Base-by-base conservation (phyloP, 257 asterid species). In the Nicotiana tabacum region DNA sequence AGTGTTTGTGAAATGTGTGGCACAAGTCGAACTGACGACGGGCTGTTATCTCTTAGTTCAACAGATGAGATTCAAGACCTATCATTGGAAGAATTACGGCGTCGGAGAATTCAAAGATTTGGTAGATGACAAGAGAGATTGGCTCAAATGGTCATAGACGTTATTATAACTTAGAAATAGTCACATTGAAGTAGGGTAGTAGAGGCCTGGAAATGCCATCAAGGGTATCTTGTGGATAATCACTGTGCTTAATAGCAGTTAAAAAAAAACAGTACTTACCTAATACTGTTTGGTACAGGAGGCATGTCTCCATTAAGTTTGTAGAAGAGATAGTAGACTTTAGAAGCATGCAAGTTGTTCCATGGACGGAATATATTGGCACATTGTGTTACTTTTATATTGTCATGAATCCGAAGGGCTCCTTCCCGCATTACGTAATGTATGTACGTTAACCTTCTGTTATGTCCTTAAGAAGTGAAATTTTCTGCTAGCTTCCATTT, bases 1-100 rank as follows among this genome's bases (percentile, higher is more conserved):
- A 85, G 64, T 80, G 85, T 70, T 18, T 93, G 98, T 62, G 99
- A 94, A 85, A 88, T 94, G 90, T 96, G 98, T 43, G 93, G 96
- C 65, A 85, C 92, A 4, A 87, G 78, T 43, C 91, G 85, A 29
- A 27, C 77, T 64, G 88, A 69, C 4, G 39, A 32, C 64, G 64
- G 37, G 16, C 48, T 16, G 48, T 39, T 86, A 4, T 48, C 86
- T 15, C 66, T 57, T 11, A 72, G 39, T 35, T 18, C 80, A 18
- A 72, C 53, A 7, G 79, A 81, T 11, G 86, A 80, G 70, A 27
- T 77, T 48, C 84, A 81, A 1, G 88, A 88, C 76, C 82, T 91
- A 56, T 72, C 93, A 5, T 58, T 90, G 2, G 97, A 95, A 60
- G 97, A 93, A 85, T 69, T 92, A 65, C 83, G 98, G 3, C 90